A percentile compares a stretch with the other conserved stretches of the same genome.
Evolutionary conservation across 2,329 filamentous ascomycete genomes (phyloP).

Genomic region (Phaeoacremonium minimum): DNA sequence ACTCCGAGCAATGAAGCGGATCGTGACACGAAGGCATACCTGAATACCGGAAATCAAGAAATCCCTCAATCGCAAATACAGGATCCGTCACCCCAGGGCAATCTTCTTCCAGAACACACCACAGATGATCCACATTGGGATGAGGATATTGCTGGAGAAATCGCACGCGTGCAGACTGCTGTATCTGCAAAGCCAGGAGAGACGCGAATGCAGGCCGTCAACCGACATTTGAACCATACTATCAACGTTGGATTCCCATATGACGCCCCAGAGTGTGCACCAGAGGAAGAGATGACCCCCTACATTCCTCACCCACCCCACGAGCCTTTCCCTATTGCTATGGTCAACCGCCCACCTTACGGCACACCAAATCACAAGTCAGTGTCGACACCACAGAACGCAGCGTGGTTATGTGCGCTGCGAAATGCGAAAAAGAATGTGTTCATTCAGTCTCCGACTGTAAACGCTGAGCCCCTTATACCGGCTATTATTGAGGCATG

Average conservation of each 20-base stretch:
- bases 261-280: slow-evolving; percentile 48
- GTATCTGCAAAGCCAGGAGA: slow-evolving; percentile 47
- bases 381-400: slow-evolving; percentile 67
- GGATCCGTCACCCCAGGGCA: slow-evolving; percentile 13
- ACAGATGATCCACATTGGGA: slow-evolving; percentile 62
- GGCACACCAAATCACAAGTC: slow-evolving; percentile 58
- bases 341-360: slow-evolving; percentile 66
- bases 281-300: slow-evolving; percentile 58
- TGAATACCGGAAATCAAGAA: background rate
- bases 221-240: slow-evolving; percentile 62
- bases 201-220: slow-evolving; percentile 52
- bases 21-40: slow-evolving; percentile 8
- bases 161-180: slow-evolving; percentile 54
- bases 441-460: slow-evolving; percentile 76
- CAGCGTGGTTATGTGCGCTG: slow-evolving; percentile 67
- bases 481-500: slow-evolving; percentile 60
- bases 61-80: slow-evolving; percentile 14
- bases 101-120: slow-evolving; percentile 50
- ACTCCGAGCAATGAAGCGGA: too few relatives aligned
- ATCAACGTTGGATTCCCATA: slow-evolving; percentile 44
- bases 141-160: slow-evolving; percentile 52
- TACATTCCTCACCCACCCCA: slow-evolving; percentile 54
- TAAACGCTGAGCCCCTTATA: slow-evolving; percentile 67
- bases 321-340: slow-evolving; percentile 62
- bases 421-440: slow-evolving; percentile 58